phyloP scores from a whole-genome alignment of 192 early-diverging fungal genomes.

The Entophlyctis luteolus region DNA sequence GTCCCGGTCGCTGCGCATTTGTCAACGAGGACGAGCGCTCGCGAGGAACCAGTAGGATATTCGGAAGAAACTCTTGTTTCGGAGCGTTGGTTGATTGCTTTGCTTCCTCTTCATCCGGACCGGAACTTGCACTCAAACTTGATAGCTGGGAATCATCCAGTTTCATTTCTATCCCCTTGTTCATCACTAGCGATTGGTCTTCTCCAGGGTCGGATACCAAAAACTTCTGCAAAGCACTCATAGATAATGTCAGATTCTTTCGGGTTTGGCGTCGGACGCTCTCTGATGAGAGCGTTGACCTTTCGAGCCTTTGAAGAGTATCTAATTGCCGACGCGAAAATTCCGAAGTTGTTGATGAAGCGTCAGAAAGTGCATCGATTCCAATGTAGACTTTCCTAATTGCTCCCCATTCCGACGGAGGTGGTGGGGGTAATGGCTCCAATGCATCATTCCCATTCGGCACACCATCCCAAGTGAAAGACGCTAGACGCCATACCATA shows the following conservation, averaged over 20 bases:
- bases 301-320: neutral
- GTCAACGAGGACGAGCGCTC: slow-evolving; percentile 6
- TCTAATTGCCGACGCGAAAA: neutral
- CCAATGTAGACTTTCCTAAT: slow-evolving; percentile 16
- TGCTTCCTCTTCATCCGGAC: neutral
- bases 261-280: neutral
- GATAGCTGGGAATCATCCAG: slow-evolving; percentile 7
- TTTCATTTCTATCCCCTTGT: slow-evolving; percentile 16
- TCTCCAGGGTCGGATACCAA: neutral
- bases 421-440: neutral
- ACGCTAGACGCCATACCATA: neutral
- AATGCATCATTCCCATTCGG: neutral
- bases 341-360: neutral
- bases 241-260: slow-evolving; percentile 3
- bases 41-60: neutral
- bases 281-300: neutral
- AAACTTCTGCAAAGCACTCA: slow-evolving; percentile 17
- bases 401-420: neutral
- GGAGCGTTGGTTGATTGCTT: neutral
- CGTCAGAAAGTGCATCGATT: neutral
- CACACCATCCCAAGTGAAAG: slow-evolving; percentile 1
- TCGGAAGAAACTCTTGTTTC: neutral
- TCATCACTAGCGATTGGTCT: neutral
- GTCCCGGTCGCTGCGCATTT: no score
- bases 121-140: slow-evolving; percentile 14